Percentiles rank a stretch among this genome's conserved stretches.
phyloP scores from a whole-genome alignment of 331 rosid species.

The Quercus tomentella region DNA sequence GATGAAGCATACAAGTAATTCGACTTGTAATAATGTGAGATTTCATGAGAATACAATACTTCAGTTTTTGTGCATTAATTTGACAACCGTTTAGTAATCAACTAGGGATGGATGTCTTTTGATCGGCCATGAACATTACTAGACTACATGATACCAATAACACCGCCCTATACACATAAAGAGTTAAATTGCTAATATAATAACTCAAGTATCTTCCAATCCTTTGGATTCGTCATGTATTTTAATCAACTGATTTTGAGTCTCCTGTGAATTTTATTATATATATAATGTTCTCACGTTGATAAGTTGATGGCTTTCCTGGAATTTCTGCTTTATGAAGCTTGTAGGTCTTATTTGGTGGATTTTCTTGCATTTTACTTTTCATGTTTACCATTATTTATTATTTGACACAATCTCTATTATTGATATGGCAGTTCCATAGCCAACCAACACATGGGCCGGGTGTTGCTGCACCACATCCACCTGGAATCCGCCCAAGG shows the following conservation, averaged over 20 bases:
- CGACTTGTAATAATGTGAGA: too few relatives aligned
- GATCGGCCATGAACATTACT: too few relatives aligned
- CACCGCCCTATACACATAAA: too few relatives aligned
- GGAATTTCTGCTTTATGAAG: background rate
- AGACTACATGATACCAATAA: too few relatives aligned
- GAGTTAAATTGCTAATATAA: too few relatives aligned
- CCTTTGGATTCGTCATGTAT: background rate
- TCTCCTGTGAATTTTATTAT: background rate
- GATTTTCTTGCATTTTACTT: background rate
- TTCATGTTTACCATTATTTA: background rate
- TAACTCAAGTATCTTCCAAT: too few relatives aligned
- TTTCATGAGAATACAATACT: too few relatives aligned
- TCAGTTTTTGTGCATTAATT: too few relatives aligned
- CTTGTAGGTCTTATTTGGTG: background rate
- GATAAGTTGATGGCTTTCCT: too few relatives aligned
- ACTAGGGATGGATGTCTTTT: too few relatives aligned
- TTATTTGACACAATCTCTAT: constrained; percentile 16
- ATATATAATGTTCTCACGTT: background rate
- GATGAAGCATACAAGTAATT: too few relatives aligned
- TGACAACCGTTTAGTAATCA: too few relatives aligned
- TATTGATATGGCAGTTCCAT: constrained; percentile 42
- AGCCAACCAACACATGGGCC: constrained; percentile 46
- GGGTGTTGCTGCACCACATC: constrained; percentile 40
- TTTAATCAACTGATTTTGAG: background rate
- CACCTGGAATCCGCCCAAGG: constrained; percentile 79